Conservation (phyloP, 352 stramenopile species). For the Elongisporangium anandrum region DNA sequence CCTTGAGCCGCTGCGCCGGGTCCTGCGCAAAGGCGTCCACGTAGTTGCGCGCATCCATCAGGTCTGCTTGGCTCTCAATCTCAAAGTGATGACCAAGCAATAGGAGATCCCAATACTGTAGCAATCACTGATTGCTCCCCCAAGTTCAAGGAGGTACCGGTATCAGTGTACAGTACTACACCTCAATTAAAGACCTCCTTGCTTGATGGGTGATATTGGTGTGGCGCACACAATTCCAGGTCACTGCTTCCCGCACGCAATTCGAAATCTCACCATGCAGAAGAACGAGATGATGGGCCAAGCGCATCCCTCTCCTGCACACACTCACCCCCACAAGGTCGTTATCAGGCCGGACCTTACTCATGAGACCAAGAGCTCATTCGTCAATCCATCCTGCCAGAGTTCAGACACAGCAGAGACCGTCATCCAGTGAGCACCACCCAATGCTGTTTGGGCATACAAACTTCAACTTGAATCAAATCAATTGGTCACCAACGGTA, state of each 20-base stretch:
- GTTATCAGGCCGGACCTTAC: not conserved
- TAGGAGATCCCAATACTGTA: not conserved
- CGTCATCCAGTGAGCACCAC: not conserved
- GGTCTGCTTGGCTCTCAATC: not conserved
- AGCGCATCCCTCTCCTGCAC: not conserved
- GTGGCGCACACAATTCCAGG: not conserved
- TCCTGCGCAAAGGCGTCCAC: conserved; percentile 50
- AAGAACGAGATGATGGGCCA: not conserved
- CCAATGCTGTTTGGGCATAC: not conserved
- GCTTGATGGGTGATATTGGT: too few species aligned
- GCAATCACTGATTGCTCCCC: not conserved
- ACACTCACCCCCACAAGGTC: not conserved
- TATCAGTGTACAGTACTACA: not conserved
- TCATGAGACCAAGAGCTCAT: not conserved
- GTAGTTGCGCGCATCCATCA: conserved; percentile 59
- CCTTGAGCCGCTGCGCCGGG: conserved; percentile 25
- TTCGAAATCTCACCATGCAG: not conserved
- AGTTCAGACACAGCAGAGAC: too few species aligned
- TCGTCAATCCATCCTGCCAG: not conserved
- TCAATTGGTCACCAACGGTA: not conserved
- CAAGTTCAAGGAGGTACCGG: not conserved
- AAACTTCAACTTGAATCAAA: conserved; percentile 1
- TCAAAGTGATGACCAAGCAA: not conserved
- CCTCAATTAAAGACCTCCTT: too few species aligned
- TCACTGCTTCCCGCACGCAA: not conserved